Evolutionary conservation across 768 basidiomycete species (phyloP).

Genomic region (Termitomyces sp.): DNA sequence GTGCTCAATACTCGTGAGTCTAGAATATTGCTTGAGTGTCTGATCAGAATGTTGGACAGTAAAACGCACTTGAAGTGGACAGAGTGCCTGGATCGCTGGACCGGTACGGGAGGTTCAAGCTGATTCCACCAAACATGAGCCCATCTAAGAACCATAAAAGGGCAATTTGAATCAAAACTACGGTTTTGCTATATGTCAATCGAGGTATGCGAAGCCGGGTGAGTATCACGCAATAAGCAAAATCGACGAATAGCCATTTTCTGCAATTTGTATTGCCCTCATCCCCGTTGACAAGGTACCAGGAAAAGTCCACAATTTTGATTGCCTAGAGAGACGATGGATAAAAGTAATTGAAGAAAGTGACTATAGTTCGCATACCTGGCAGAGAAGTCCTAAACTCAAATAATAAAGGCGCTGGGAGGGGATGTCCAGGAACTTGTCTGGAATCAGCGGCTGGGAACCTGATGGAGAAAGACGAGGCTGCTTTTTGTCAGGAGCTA

Average conservation of each 20-base stretch:
- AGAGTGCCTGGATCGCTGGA: slow-evolving; percentile 1
- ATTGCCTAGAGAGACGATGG: slow-evolving; percentile 48
- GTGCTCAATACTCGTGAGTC: slow-evolving; percentile 35
- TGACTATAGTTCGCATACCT: slow-evolving; percentile 43
- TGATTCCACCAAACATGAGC: slow-evolving; percentile 69
- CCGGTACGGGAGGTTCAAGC: slow-evolving; percentile 37
- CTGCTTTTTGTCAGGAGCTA: slow-evolving; percentile 17
- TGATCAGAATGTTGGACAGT: background rate
- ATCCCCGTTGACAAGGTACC: slow-evolving; percentile 47
- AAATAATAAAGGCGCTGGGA: slow-evolving; percentile 79
- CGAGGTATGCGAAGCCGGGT: slow-evolving; percentile 71
- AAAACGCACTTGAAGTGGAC: slow-evolving; percentile 29
- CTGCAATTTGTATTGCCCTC: slow-evolving; percentile 41
- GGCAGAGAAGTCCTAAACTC: slow-evolving; percentile 71
- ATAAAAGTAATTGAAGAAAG: background rate
- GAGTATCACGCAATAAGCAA: slow-evolving; percentile 54
- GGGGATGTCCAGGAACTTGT: slow-evolving; percentile 69
- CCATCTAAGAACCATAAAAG: slow-evolving; percentile 64
- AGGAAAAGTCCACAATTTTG: slow-evolving; percentile 70
- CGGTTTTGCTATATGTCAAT: slow-evolving; percentile 61
- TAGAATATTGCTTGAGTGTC: slow-evolving; percentile 10
- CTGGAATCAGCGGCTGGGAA: slow-evolving; percentile 58
- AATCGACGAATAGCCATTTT: slow-evolving; percentile 76
- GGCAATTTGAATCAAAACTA: slow-evolving; percentile 60
- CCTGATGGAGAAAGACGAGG: slow-evolving; percentile 7